Base-by-base conservation (phyloP, 2,329 filamentous ascomycete species). In the Talaromyces marneffei region DNA sequence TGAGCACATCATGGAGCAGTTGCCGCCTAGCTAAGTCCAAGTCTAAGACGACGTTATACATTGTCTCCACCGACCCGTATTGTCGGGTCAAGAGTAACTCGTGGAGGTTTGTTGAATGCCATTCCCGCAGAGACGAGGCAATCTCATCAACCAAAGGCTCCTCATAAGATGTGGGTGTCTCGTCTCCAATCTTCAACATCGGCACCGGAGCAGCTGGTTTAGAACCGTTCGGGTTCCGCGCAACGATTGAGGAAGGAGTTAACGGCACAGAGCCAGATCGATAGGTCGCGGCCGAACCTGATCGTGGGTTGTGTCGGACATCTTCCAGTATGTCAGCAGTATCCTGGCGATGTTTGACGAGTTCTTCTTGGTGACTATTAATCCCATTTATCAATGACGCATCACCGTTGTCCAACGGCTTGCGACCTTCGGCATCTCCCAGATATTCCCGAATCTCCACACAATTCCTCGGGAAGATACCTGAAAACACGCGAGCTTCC, bases 61-160 rank as follows among this genome's bases (percentile, higher is more conserved):
- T 86, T 65, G 88, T 86, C 68, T 96, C 91, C 60, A 99, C 80
- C 59, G 87, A 84, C 55, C 83, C 79, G 75, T 99, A 99, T 72
- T 92, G 87, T 63, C 91, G 85, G 20, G 87, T 86, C 8, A 99
- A 83, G 1, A 99, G 83, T 25, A 97, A 82, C 72, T 96, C 91
- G 77, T 99, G 95, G 16, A 99, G 82, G 71, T 97, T 95, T 18
- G 92, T 96, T 20, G 94, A 96, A 77, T 99, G 93, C 95, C 94
- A 99, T 82, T 99, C 94, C 68, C 94, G 86, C 65, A 99, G 78
- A 73, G 94, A 99, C 3, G 92, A 97, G 14, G 94, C 92, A 68
- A 99, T 97, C 75, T 99, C 94, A 75, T 99, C 94, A 25, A 99
- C 92, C 64, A 99, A 77, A 2, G 94, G 94, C 73, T 99, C 95